These are phyloP conservation scores for Aphanoascus verrucosus DNA, from an alignment of 2,329 filamentous ascomycete species.

Conservation along the genomic window DNA sequence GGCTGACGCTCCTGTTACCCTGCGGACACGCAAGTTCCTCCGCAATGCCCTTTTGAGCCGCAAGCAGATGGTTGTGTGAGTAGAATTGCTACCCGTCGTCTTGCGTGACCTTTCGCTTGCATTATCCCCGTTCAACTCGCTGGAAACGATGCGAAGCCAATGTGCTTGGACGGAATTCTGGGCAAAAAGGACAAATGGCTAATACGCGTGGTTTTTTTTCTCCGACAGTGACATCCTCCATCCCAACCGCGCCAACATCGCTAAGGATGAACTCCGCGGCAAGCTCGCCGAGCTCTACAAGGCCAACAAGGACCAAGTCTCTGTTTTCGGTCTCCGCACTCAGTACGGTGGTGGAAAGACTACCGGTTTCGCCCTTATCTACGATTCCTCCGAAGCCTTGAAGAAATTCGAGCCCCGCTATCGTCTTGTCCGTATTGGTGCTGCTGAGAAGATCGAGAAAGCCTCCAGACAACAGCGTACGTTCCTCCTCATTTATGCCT, in stretches of 20 bases:
- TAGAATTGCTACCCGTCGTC: conserved; percentile 22
- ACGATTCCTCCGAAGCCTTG: conserved; percentile 95
- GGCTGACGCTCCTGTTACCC: conserved; percentile 69
- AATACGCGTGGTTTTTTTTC: neutral
- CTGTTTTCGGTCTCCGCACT: conserved; percentile 95
- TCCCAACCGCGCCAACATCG: conserved; percentile 95
- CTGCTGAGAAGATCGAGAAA: conserved; percentile 92
- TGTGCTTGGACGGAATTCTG: conserved; percentile 1
- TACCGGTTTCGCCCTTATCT: conserved; percentile 96
- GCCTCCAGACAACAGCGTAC: conserved; percentile 97
- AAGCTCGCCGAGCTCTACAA: conserved; percentile 97
- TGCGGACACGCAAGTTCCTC: conserved; percentile 99
- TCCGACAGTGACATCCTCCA: conserved; percentile 91
- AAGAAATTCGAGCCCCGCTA: conserved; percentile 99
- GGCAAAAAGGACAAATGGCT: neutral
- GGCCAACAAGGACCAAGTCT: conserved; percentile 93
- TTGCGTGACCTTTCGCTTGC: neutral
- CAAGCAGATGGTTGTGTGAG: conserved; percentile 99
- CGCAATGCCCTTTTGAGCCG: conserved; percentile 97
- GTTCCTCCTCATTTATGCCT: conserved; percentile 37
- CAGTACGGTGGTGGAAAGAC: conserved; percentile 99
- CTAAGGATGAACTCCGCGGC: conserved; percentile 94
- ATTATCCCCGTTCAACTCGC: neutral
- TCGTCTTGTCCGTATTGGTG: conserved; percentile 87
- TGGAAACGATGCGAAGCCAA: conserved; percentile 1